A percentile compares a stretch with the other conserved stretches of the same genome.
These are phyloP conservation scores for Hanseniaspora thailandica DNA, from an alignment of 805 yeast species.

Conservation along the genomic window DNA sequence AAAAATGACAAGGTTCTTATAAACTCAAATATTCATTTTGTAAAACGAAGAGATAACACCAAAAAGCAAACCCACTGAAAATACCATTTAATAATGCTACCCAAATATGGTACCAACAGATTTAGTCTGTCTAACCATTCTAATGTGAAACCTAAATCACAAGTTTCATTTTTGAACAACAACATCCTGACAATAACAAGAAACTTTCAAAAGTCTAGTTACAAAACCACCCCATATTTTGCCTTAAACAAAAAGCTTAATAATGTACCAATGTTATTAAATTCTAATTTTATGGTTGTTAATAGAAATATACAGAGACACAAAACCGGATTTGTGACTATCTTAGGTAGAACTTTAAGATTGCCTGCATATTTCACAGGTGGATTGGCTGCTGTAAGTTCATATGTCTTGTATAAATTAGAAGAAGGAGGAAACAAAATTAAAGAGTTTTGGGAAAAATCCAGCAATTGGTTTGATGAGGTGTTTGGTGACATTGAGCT, in stretches of 20 bases:
- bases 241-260: not conserved
- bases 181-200: not conserved
- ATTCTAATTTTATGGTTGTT: not conserved
- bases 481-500: conserved; percentile 20
- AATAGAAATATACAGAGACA: not conserved
- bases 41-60: not conserved
- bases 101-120: not conserved
- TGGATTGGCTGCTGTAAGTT: conserved; percentile 86
- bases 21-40: too few species aligned
- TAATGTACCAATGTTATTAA: not conserved
- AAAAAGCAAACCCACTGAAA: not conserved
- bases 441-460: conserved; percentile 49
- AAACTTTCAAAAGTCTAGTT: conserved; percentile 7
- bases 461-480: conserved; percentile 32
- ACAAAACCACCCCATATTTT: conserved; percentile 7
- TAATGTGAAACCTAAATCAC: not conserved
- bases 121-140: not conserved
- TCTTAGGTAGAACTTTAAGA: conserved; percentile 43
- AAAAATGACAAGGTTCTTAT: not conserved
- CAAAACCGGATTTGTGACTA: conserved; percentile 30
- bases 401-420: conserved; percentile 82
- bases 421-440: conserved; percentile 54
- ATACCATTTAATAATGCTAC: not conserved
- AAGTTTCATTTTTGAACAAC: not conserved
- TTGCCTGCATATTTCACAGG: conserved; percentile 81